phyloP scores from a whole-genome alignment of 2,329 filamentous ascomycete genomes.

The Trichoderma koningii region DNA sequence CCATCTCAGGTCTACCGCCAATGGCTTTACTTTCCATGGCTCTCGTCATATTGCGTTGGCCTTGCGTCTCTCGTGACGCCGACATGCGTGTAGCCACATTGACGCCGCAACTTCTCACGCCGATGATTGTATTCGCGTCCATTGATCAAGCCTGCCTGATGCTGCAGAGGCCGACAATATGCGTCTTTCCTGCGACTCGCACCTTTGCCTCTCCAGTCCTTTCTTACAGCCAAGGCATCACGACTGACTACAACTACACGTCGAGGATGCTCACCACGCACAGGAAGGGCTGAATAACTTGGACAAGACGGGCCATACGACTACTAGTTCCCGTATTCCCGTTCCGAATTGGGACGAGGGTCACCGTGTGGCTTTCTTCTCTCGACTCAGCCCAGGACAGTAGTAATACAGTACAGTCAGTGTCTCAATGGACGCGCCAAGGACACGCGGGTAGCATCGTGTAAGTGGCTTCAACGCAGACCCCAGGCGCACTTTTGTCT shows the following conservation, averaged over 20 bases:
- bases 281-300: not conserved
- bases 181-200: not conserved
- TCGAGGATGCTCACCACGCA: not conserved
- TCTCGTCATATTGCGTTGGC: not conserved
- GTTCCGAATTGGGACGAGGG: not conserved
- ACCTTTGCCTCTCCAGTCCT: not conserved
- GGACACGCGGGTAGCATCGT: not conserved
- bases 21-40: slow-evolving; percentile 20
- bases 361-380: not conserved
- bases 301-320: not conserved
- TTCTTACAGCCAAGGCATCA: not conserved
- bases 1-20: not conserved
- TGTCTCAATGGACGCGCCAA: not conserved
- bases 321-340: not conserved
- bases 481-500: not conserved
- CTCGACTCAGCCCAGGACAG: not conserved
- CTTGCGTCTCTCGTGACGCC: not conserved
- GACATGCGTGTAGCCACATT: not conserved
- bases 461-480: not conserved
- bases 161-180: too few relatives aligned
- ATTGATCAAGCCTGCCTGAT: not conserved
- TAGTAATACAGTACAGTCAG: not conserved
- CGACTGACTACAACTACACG: not conserved
- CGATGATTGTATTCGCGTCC: not conserved
- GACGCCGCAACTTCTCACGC: not conserved